Evolutionary conservation across 1,284 basidiomycete species (phyloP).

Genomic region (Sphagnurus paluster): DNA sequence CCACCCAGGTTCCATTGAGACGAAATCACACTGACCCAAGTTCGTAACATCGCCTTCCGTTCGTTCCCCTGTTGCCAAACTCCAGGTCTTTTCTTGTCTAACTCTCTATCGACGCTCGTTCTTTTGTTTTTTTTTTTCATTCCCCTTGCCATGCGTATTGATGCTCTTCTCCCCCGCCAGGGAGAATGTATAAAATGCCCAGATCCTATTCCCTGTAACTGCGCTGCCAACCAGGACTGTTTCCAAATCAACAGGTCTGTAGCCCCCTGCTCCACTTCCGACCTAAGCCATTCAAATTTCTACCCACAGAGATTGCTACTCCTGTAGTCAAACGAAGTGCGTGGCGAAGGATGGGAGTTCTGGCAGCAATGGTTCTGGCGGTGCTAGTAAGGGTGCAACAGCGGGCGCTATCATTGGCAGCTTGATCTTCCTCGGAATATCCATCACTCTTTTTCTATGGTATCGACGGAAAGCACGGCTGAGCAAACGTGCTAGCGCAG

Average conservation of each 20-base stretch:
- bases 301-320: conserved; percentile 51
- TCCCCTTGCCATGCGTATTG: conserved; percentile 47
- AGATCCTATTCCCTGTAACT: conserved; percentile 52
- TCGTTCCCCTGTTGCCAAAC: conserved; percentile 13
- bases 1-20: conserved; percentile 15
- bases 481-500: conserved; percentile 29
- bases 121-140: conserved; percentile 25
- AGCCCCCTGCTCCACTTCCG: conserved; percentile 15
- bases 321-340: conserved; percentile 54
- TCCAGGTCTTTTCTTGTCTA: conserved; percentile 20
- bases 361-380: conserved; percentile 27
- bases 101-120: conserved; percentile 34
- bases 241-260: conserved; percentile 57
- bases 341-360: conserved; percentile 30
- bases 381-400: conserved; percentile 67
- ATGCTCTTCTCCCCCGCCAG: conserved; percentile 43
- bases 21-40: conserved; percentile 1
- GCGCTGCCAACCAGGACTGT: conserved; percentile 54
- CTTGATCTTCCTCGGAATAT: conserved; percentile 56
- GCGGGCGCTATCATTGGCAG: conserved; percentile 70
- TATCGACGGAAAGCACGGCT: conserved; percentile 53
- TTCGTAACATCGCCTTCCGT: conserved; percentile 2
- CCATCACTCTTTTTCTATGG: conserved; percentile 54
- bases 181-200: conserved; percentile 42
- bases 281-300: conserved; percentile 16